Base-by-base conservation (phyloP, 2,329 filamentous ascomycete species). In the Neocatenulostroma microsporum region DNA sequence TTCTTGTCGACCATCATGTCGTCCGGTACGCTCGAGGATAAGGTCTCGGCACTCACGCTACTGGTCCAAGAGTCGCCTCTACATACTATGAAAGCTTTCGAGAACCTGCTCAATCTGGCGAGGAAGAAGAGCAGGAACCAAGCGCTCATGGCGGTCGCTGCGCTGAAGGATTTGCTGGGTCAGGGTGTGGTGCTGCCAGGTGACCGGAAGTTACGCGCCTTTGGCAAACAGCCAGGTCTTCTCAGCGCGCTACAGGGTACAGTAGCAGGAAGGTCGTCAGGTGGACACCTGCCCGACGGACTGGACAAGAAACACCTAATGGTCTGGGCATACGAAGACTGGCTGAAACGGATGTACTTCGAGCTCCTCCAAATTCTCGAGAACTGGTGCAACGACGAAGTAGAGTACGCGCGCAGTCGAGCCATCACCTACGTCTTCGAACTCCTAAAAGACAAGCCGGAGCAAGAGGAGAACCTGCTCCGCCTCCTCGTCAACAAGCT, bases 1-100 rank as follows among this genome's bases (percentile, higher is more conserved):
- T 98, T 98, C 69, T 80, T 96, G 70, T 85, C 88, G 2, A 94
- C 87, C 13, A 95, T 98, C 59, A 95, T 96, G 84, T 71, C 86
- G 8, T 93, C 88, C 2, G 91, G 91, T 69, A 98, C 93, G 8
- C 76, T 96, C 50, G 93, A 87, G 38, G 91, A 98, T 61, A 96
- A 95, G 61, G 82, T 96, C 28, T 98, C 91, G 3, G 93, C 91
- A 3, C 69, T 98, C 54, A 98, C 91, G 4, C 70, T 98, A 49
- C 83, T 91, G 38, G 80, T 95, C 10, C 93, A 98, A 66, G 91
- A 98, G 62, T 96, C 93, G 7, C 91, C 91, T n/a, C 67, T 96
- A 34, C 91, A 98, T 62, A 96, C 88, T 44, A 80, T 78, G 45
- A 89, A 91, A 56, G 83, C 88, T 1, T 79, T 96, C 44, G 89